These are phyloP conservation scores for Lepidium africanum DNA, from an alignment of 345 rosid genomes.

Conservation along the genomic window DNA sequence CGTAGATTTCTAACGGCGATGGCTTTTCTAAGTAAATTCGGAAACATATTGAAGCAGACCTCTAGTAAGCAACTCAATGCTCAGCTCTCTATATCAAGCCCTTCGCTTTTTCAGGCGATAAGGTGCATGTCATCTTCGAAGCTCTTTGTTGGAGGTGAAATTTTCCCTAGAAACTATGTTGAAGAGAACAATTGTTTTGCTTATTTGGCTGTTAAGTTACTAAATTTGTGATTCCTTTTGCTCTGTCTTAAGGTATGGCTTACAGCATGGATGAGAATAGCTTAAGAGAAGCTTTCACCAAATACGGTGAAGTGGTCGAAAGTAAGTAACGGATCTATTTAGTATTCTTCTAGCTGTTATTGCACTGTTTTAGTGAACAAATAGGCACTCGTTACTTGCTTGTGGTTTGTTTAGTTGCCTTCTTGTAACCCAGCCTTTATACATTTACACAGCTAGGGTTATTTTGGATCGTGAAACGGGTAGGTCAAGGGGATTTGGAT, in stretches of 20 bases:
- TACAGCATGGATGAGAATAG: constrained; percentile 57
- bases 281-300: constrained; percentile 60
- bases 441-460: constrained; percentile 54
- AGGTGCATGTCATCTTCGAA: constrained; percentile 78
- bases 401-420: background rate
- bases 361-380: background rate
- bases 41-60: constrained; percentile 62
- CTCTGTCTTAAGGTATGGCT: constrained; percentile 52
- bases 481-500: constrained; percentile 92
- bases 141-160: constrained; percentile 76
- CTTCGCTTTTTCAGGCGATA: constrained; percentile 62
- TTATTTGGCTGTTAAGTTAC: background rate
- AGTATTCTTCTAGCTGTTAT: background rate
- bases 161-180: background rate
- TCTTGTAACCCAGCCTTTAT: constrained; percentile 2
- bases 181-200: background rate
- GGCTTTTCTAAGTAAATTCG: constrained; percentile 81
- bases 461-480: constrained; percentile 90
- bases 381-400: background rate
- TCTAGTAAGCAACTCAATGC: constrained; percentile 41
- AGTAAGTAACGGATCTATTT: constrained; percentile 32
- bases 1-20: constrained; percentile 27
- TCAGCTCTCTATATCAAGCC: constrained; percentile 43
- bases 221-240: background rate
- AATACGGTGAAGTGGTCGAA: constrained; percentile 77